phyloP scores from a whole-genome alignment of 306 rosid species.

The Gynostemma pentaphyllum region DNA sequence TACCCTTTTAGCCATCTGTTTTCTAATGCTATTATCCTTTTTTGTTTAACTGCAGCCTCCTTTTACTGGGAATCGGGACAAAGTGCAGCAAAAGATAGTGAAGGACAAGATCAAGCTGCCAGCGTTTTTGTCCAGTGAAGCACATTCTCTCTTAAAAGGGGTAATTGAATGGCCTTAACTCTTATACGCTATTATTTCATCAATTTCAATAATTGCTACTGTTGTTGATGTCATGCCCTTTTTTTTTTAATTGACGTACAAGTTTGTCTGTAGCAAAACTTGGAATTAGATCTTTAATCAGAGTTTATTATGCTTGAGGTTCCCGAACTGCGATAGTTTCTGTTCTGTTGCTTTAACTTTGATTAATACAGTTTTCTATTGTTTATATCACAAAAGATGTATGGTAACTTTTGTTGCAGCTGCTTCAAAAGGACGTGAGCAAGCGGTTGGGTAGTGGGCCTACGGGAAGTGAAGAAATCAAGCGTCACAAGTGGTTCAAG shows the following conservation, averaged over 20 bases:
- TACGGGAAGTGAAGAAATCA: conserved; percentile 59
- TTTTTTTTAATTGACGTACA: no score
- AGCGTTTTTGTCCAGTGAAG: conserved; percentile 74
- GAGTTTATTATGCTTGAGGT: no score
- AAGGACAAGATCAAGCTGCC: conserved; percentile 93
- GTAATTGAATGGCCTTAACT: conserved; percentile 23
- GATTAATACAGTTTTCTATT: background rate
- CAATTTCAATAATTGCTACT: background rate
- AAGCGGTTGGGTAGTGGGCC: conserved; percentile 72
- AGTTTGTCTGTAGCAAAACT: no score
- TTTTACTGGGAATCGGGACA: conserved; percentile 68
- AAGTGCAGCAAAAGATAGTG: conserved; percentile 77
- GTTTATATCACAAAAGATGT: background rate
- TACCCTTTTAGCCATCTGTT: no score
- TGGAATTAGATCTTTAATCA: no score
- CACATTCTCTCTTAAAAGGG: conserved; percentile 84
- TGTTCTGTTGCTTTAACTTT: no score
- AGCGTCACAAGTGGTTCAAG: conserved; percentile 86
- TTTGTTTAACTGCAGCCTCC: conserved; percentile 64
- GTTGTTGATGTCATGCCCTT: no score
- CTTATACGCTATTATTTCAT: background rate
- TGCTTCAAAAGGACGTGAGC: conserved; percentile 58
- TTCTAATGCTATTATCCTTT: conserved; percentile 4
- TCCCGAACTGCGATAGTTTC: no score
- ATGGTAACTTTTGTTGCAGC: conserved; percentile 24